phyloP scores from a whole-genome alignment of 2,329 filamentous ascomycete genomes.

The Mycosphaerella arachidis region DNA sequence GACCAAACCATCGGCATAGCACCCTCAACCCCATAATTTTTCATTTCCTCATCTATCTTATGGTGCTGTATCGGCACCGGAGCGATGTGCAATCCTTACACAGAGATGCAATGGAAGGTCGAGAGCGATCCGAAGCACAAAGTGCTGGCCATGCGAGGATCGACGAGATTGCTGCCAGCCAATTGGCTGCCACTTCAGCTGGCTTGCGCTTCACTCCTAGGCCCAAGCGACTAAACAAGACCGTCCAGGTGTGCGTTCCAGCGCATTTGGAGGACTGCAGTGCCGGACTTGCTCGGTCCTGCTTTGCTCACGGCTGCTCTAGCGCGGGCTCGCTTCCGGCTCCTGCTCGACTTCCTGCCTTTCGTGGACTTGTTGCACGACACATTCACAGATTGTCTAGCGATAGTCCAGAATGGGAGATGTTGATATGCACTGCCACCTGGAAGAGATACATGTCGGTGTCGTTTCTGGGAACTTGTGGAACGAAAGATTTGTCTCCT shows the following conservation, averaged over 20 bases:
- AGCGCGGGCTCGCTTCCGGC: neutral
- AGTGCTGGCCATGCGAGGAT: conserved; percentile 7
- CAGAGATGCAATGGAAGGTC: conserved; percentile 1
- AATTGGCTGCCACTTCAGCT: neutral
- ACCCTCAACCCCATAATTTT: neutral
- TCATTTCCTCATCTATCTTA: neutral
- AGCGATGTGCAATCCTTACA: neutral
- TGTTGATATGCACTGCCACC: neutral
- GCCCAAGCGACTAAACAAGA: neutral
- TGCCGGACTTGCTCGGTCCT: conserved; percentile 1
- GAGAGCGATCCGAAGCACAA: conserved; percentile 1
- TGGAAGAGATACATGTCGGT: neutral
- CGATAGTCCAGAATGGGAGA: neutral
- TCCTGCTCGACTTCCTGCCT: neutral
- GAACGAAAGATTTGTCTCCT: neutral
- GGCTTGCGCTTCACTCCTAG: neutral
- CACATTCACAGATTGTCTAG: neutral
- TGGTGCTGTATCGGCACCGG: neutral
- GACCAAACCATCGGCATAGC: neutral
- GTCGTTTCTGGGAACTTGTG: neutral
- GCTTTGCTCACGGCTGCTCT: neutral
- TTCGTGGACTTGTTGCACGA: neutral
- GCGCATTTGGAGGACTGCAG: neutral
- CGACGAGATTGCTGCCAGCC: neutral
- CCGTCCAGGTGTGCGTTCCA: neutral